Evolutionary conservation across 805 yeast genomes (phyloP).

Genomic region (Zygosaccharomyces gambellarensis): DNA sequence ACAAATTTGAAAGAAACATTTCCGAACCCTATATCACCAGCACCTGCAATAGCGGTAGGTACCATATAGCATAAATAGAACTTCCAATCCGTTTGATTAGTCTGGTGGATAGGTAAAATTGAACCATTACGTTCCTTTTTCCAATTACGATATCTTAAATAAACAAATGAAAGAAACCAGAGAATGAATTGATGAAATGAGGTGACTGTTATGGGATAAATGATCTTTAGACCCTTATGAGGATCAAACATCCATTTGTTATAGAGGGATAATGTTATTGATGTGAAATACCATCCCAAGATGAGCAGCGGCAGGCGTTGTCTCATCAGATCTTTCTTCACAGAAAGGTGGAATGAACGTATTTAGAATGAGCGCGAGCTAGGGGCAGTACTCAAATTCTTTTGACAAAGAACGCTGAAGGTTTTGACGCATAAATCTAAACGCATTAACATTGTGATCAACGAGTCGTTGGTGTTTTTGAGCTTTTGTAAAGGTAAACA

Average conservation of each 20-base stretch:
- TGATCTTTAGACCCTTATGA: slow-evolving; percentile 60
- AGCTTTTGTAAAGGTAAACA: neutral
- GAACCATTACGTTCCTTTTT: neutral
- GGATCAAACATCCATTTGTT: slow-evolving; percentile 96
- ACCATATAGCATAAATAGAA: slow-evolving; percentile 52
- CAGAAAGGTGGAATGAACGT: neutral
- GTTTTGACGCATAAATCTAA: neutral
- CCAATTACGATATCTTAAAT: slow-evolving; percentile 24
- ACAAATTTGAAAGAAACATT: slow-evolving; percentile 77
- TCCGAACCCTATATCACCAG: slow-evolving; percentile 92
- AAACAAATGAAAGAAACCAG: slow-evolving; percentile 46
- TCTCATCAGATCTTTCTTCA: slow-evolving; percentile 6
- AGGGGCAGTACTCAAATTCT: neutral
- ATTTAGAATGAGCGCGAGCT: neutral
- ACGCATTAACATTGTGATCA: neutral
- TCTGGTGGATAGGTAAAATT: neutral
- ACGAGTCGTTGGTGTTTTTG: neutral
- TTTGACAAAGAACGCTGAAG: neutral
- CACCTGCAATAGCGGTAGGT: slow-evolving; percentile 84
- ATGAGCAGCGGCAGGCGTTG: slow-evolving; percentile 18
- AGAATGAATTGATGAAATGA: slow-evolving; percentile 76
- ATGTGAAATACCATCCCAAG: slow-evolving; percentile 65
- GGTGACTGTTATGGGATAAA: slow-evolving; percentile 81
- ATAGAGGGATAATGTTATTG: slow-evolving; percentile 68
- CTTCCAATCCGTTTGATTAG: slow-evolving; percentile 20